phyloP scores from a whole-genome alignment of 495 filamentous ascomycete genomes.

The Darksidea phi region DNA sequence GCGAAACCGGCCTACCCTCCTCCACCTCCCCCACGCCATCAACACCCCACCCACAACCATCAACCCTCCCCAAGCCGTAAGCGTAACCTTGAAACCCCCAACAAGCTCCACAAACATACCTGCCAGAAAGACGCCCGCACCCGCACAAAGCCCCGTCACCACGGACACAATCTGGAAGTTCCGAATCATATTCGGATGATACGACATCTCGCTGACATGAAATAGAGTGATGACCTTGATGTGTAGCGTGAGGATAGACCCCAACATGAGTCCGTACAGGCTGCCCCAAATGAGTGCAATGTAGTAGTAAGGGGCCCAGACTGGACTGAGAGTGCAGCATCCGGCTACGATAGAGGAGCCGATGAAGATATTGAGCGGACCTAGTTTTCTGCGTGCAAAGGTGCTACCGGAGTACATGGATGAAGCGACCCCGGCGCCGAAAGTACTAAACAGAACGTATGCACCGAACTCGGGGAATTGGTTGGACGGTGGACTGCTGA shows the following conservation, averaged over 20 bases:
- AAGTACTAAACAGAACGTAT: background rate
- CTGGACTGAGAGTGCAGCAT: background rate
- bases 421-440: background rate
- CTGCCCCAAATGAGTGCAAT: background rate
- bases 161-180: too few relatives aligned
- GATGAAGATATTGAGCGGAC: slow-evolving; percentile 39
- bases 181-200: too few relatives aligned
- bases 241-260: background rate
- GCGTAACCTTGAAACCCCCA: too few relatives aligned
- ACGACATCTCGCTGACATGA: too few relatives aligned
- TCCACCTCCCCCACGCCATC: too few relatives aligned
- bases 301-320: background rate
- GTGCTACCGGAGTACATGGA: background rate
- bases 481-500: slow-evolving; percentile 28
- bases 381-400: slow-evolving; percentile 26
- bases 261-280: background rate
- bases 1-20: too few relatives aligned
- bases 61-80: too few relatives aligned
- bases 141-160: too few relatives aligned
- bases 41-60: too few relatives aligned
- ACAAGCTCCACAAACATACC: too few relatives aligned
- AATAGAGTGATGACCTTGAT: background rate
- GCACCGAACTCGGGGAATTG: slow-evolving; percentile 14
- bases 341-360: slow-evolving; percentile 21
- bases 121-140: too few relatives aligned